These are phyloP conservation scores for Zangia roseola DNA, from an alignment of 768 basidiomycete genomes.

Conservation along the genomic window DNA sequence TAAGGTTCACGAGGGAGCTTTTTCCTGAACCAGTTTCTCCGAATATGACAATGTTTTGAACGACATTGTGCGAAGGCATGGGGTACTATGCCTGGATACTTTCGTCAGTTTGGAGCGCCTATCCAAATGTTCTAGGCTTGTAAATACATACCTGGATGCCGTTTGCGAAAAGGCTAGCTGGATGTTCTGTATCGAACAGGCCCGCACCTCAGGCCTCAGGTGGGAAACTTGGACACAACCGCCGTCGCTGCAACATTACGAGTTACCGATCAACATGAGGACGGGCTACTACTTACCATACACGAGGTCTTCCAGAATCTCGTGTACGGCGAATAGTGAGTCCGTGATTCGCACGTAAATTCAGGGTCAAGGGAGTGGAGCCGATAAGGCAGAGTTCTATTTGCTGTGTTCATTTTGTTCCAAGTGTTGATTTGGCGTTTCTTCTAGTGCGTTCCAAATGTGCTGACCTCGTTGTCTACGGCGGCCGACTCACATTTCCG, in stretches of 20 bases:
- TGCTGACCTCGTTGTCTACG: constrained; percentile 1
- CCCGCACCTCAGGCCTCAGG: too few species aligned
- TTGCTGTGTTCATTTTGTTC: background rate
- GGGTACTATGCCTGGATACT: background rate
- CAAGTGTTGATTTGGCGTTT: too few species aligned
- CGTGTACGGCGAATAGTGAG: constrained; percentile 7
- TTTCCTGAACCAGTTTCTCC: constrained; percentile 38
- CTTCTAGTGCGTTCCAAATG: too few species aligned
- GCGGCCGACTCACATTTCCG: background rate
- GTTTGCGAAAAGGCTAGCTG: constrained; percentile 3
- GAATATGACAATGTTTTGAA: constrained; percentile 31
- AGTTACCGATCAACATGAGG: constrained; percentile 16
- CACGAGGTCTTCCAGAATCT: too few species aligned
- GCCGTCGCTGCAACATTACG: background rate
- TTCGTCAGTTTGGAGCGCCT: constrained; percentile 5
- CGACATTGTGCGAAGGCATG: constrained; percentile 13
- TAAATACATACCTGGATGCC: constrained; percentile 12
- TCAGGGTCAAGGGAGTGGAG: constrained; percentile 9
- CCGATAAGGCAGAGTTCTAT: too few species aligned
- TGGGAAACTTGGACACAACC: too few species aligned
- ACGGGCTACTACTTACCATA: too few species aligned
- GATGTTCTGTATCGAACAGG: background rate
- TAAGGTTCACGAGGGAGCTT: constrained; percentile 45
- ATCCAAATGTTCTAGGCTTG: background rate
- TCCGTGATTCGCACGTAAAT: too few species aligned